A percentile compares a stretch with the other conserved stretches of the same genome.
Conservation (phyloP, 2,329 filamentous ascomycete species). For the Aspergillus terreus region DNA sequence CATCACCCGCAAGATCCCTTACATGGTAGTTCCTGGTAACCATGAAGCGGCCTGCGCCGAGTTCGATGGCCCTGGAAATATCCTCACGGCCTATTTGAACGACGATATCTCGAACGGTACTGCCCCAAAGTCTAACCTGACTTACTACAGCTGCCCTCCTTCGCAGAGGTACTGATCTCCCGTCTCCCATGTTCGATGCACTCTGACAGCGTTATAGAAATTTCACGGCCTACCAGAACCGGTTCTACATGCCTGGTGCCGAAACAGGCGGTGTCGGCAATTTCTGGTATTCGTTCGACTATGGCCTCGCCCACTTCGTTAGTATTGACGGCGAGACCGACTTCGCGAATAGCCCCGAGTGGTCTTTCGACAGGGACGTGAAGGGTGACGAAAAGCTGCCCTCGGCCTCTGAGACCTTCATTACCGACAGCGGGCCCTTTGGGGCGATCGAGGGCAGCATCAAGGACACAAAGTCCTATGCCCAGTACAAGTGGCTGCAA, state of each 20-base stretch:
- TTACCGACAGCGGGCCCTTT: constrained; percentile 51
- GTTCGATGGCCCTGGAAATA: constrained; percentile 46
- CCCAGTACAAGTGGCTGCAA: constrained; percentile 47
- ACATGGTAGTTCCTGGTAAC: constrained; percentile 52
- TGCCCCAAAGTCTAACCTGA: constrained; percentile 35
- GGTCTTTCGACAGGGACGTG: constrained; percentile 43
- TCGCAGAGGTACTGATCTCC: constrained; percentile 40
- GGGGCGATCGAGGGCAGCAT: constrained; percentile 40
- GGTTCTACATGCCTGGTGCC: constrained; percentile 50
- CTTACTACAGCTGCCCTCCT: constrained; percentile 51
- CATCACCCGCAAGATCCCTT: constrained; percentile 43
- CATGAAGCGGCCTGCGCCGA: constrained; percentile 50
- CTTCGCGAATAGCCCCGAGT: constrained; percentile 47
- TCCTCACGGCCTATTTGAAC: constrained; percentile 47
- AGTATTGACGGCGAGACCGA: constrained; percentile 50
- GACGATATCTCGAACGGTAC: constrained; percentile 43
- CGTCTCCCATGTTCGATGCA: too few species aligned
- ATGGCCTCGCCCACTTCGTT: constrained; percentile 52
- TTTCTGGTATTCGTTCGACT: constrained; percentile 56
- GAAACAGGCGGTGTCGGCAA: constrained; percentile 49
- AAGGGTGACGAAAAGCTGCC: constrained; percentile 41
- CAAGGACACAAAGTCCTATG: constrained; percentile 42
- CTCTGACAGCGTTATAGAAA: constrained; percentile 29
- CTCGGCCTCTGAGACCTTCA: constrained; percentile 40
- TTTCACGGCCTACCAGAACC: constrained; percentile 51